Base-by-base conservation (phyloP, 306 rosid genomes). In the Malus asiatica region DNA sequence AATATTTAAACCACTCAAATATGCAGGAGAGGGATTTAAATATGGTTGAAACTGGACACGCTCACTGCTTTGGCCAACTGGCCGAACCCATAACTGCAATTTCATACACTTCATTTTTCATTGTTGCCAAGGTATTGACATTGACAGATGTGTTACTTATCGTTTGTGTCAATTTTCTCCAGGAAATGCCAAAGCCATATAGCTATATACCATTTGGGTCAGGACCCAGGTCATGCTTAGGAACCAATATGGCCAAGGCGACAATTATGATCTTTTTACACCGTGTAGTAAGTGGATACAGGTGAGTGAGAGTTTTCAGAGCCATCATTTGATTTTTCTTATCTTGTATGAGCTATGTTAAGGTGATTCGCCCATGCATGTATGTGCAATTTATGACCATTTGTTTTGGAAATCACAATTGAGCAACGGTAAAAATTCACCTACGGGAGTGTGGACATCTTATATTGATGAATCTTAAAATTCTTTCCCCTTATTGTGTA, bases 151-250 rank as follows among this genome's bases (percentile, higher is more conserved):
- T 32, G 2, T 6, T 58, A 33, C 68, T 8, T 4, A 30, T 13
- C 45, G 35, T 33, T 66, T 52, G 65, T 30, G 33, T 55, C 45
- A 63, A 0, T 1, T 70, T 30, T 67, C 19, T 76, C 71, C 92
- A 86, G 91, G 90, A 84, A 84, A 84, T 77, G 81, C 89, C 79
- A 77, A 91, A 86, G 88, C 92, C 97, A 27, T 87, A 83, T 83
- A 87, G 84, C 78, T 88, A 78, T 77, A 80, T 87, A 55, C 92
- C 94, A 69, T 91, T 87, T 71, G 97, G 94, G 61, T 78, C 90
- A 66, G 94, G 97, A 74, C 88, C 92, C 11, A 86, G 97, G 82
- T 87, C 93, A 48, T 89, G 97, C 82, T 78, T 89, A n/a, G 90
- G 96, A 66, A 87, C 81, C 27, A 91, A 89, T 63, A 84, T 91